Conservation (phyloP, 2,329 filamentous ascomycete genomes). For the Penicillium sp. region DNA sequence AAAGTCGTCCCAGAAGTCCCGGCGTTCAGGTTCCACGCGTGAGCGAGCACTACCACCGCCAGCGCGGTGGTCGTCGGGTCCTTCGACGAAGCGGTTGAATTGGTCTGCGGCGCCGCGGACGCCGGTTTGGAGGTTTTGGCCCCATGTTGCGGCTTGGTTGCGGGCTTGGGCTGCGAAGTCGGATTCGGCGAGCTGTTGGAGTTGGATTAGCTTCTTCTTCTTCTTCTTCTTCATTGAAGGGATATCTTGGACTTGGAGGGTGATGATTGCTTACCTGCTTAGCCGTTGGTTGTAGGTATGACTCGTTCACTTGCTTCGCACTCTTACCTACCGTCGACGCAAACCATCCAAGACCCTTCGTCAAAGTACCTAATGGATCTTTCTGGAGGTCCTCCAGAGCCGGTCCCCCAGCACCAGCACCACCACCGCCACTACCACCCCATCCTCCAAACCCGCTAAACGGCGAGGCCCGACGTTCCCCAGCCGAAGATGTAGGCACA, state of each 20-base stretch:
- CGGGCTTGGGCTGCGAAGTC: conserved; percentile 77
- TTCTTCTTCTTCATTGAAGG: background rate
- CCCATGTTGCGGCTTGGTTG: conserved; percentile 59
- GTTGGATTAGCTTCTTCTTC: background rate
- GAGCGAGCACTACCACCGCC: conserved; percentile 43
- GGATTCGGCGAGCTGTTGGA: conserved; percentile 74
- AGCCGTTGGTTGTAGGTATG: conserved; percentile 90
- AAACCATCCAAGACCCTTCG: conserved; percentile 95
- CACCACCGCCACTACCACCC: conserved; percentile 29
- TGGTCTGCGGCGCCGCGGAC: conserved; percentile 77
- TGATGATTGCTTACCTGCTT: conserved; percentile 67
- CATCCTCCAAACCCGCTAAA: conserved; percentile 32
- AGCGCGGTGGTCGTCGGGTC: conserved; percentile 55
- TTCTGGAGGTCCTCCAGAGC: conserved; percentile 87
- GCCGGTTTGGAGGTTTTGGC: conserved; percentile 67
- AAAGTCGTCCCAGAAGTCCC: conserved; percentile 93
- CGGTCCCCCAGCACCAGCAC: conserved; percentile 57
- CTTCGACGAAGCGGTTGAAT: conserved; percentile 88
- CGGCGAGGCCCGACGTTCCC: conserved; percentile 27
- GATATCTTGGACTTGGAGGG: background rate
- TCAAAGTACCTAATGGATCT: conserved; percentile 85
- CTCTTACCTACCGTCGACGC: conserved; percentile 85
- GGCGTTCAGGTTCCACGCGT: conserved; percentile 67
- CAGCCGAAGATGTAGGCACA: conserved; percentile 59
- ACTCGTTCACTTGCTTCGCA: conserved; percentile 87